Evolutionary conservation across 2,329 filamentous ascomycete genomes (phyloP).

Genomic region (Thelonectria olida): DNA sequence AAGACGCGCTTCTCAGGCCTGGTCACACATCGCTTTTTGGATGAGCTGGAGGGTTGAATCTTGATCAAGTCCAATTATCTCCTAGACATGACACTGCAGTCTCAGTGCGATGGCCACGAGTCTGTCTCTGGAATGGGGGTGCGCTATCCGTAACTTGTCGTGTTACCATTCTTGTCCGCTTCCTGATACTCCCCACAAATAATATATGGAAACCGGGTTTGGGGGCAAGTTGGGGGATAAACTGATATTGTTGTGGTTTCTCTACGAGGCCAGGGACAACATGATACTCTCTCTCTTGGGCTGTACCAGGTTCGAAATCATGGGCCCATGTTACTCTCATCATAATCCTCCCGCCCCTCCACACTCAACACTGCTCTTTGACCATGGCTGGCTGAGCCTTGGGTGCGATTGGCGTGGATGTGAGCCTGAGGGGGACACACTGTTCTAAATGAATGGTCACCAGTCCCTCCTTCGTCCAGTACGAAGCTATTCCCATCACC

Average conservation of each 20-base stretch:
- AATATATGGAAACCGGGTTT: neutral
- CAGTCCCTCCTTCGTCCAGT: constrained; percentile 11
- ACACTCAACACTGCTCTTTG: too few species aligned
- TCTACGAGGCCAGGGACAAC: neutral
- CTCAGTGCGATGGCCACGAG: neutral
- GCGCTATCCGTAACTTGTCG: neutral
- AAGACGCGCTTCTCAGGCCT: neutral
- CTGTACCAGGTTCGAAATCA: too few species aligned
- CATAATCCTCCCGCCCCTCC: constrained; percentile 21
- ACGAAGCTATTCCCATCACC: constrained; percentile 13
- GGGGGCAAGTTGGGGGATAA: neutral
- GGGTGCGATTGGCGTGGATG: constrained; percentile 3
- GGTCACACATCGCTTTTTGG: constrained; percentile 17
- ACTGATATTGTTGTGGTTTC: neutral
- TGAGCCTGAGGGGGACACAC: constrained; percentile 4
- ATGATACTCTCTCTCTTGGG: constrained; percentile 2
- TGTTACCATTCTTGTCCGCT: neutral
- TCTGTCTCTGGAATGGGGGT: neutral
- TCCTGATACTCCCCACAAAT: neutral
- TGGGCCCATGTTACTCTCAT: constrained; percentile 18
- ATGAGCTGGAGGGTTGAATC: constrained; percentile 9
- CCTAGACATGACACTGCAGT: neutral
- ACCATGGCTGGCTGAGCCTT: constrained; percentile 7
- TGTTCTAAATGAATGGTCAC: constrained; percentile 14
- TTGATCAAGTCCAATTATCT: neutral